Evolutionary conservation across 2,329 filamentous ascomycete genomes (phyloP), one percentile per base, ranked within the genome.

Genomic region (Nigrospora osmanthi): DNA sequence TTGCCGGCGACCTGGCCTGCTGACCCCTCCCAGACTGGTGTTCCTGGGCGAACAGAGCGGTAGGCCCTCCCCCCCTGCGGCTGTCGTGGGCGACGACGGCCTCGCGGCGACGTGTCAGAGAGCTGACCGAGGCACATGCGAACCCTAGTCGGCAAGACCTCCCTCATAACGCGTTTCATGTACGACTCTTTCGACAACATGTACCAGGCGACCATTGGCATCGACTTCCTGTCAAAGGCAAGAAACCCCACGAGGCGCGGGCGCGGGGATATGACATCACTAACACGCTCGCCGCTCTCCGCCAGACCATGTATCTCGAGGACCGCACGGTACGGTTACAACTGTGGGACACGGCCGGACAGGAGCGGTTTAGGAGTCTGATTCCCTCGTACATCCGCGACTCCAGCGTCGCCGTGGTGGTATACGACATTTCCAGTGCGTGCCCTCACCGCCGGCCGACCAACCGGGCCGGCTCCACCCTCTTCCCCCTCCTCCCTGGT

Each of bases 171-270:
- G 54, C 85, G 93, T 53, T 98, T 98, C 76, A 98, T 98, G 93
- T 98, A 98, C 77, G 93, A 98, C 70, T 97, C 93, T 40, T 98
- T 98, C 75, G 93, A 98, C 76, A 96, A 95, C 72, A 97, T 91
- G 77, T 98, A 98, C 73, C 93, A 98, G 71, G 93, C 93, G 47
- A 98, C 93, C 35, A 97, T 98, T 63, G 93, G 93, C 62, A 98
- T 98, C 72, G 93, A 98, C 71, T 98, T 98, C 65, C 81, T 98
- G 55, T 96, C 90, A 61, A 98, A 98, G 85, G 89, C 87, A 75
- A 65, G 68, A 38, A 16, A 42, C 23, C 23, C 23, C 4, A 10
- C 5, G 23, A 28, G 23, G 23, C 23, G 23, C 23, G 23, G 23
- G 23, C 23, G 23, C 23, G 23, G 23, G 23, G 23, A 28, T 10